Percentiles rank a stretch among this genome's conserved stretches.
Evolutionary conservation across 2,329 filamentous ascomycete genomes (phyloP).

Genomic region (Colletotrichum tofieldiae): DNA sequence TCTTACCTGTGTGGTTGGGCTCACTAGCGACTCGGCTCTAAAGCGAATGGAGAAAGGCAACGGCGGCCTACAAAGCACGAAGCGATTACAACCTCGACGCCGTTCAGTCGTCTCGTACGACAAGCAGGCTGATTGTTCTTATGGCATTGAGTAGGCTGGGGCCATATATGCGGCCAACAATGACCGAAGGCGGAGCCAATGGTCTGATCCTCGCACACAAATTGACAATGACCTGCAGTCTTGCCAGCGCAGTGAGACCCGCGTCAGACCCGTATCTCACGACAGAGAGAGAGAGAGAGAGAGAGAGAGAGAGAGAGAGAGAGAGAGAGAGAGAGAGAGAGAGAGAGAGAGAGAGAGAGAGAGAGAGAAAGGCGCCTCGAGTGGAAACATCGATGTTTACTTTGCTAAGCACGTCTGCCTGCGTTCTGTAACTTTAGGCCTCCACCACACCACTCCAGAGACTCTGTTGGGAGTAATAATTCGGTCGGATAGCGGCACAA

Average conservation of each 20-base stretch:
- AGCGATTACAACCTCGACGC: background rate
- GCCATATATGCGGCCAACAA: conserved; percentile 37
- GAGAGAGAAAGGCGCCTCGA: background rate
- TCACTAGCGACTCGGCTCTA: background rate
- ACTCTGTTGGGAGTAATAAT: conserved; percentile 15
- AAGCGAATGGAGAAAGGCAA: background rate
- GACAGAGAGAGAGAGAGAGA: background rate
- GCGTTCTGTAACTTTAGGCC: conserved; percentile 15
- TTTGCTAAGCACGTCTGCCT: conserved; percentile 20
- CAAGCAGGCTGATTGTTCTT: background rate
- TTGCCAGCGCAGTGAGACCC: conserved; percentile 32
- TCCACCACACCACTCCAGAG: conserved; percentile 28
- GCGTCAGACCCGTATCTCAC: conserved; percentile 22
- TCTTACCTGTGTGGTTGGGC: conserved; percentile 11
- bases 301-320: no score
- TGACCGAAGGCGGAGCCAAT: conserved; percentile 35
- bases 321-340: no score
- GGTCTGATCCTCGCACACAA: conserved; percentile 38
- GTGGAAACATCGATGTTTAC: conserved; percentile 21
- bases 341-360: no score
- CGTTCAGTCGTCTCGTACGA: conserved; percentile 25
- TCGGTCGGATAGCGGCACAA: conserved; percentile 38
- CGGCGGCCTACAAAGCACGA: background rate
- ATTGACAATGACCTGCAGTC: conserved; percentile 28
- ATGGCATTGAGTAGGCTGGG: conserved; percentile 29